phyloP scores from a whole-genome alignment of 495 filamentous ascomycete genomes.

The Physcia stellaris region DNA sequence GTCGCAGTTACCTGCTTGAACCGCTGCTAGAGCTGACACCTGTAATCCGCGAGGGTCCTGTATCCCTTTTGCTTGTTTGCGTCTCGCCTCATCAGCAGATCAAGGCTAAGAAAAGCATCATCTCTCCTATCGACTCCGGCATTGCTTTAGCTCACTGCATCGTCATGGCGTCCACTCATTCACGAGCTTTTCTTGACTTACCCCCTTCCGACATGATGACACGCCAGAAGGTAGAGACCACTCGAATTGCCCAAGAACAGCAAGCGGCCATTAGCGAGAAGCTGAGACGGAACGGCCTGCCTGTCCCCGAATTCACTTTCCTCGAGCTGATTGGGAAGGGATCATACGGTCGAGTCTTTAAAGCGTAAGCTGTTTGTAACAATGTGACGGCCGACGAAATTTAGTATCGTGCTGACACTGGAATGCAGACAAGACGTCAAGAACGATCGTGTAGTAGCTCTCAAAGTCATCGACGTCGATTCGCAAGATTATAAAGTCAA shows the following conservation, averaged over 20 bases:
- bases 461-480: conserved; percentile 96
- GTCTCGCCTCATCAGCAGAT: no score
- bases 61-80: no score
- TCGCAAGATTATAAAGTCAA: conserved; percentile 57
- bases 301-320: conserved; percentile 55
- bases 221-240: conserved; percentile 35
- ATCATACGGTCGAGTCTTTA: conserved; percentile 90
- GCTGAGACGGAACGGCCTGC: conserved; percentile 32
- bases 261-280: conserved; percentile 33
- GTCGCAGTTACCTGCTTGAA: no score
- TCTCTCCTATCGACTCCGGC: no score
- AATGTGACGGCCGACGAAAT: neutral
- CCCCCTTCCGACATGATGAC: no score
- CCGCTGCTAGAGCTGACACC: no score
- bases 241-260: conserved; percentile 36
- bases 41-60: no score
- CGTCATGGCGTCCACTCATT: no score
- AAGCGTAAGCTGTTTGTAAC: conserved; percentile 37
- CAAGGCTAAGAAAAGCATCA: no score
- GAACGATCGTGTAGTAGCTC: conserved; percentile 57
- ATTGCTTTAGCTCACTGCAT: no score
- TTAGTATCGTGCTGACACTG: neutral
- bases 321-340: conserved; percentile 90
- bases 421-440: conserved; percentile 7
- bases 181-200: no score